These are phyloP conservation scores for Mortierella sp. DNA, from an alignment of 371 early-diverging fungal species.

Conservation along the genomic window DNA sequence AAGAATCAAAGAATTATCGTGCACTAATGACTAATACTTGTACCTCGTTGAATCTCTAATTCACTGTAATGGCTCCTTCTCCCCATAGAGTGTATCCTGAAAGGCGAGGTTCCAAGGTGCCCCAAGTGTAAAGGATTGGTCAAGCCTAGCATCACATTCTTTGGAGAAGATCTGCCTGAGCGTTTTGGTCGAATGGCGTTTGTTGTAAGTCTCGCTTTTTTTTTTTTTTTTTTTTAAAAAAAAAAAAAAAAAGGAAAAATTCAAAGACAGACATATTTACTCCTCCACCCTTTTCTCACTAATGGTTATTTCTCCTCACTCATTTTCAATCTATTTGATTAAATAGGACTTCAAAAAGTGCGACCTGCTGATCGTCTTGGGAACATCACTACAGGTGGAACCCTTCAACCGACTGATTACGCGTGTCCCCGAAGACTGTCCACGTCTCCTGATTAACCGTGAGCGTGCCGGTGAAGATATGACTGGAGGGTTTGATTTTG, in stretches of 20 bases:
- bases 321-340: neutral
- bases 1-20: too few species aligned
- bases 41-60: too few species aligned
- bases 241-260: too few species aligned
- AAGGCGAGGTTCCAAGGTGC: slow-evolving; percentile 77
- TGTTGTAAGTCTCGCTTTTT: slow-evolving; percentile 49
- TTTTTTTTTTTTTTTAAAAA: neutral
- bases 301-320: neutral
- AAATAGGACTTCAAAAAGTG: slow-evolving; percentile 72
- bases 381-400: slow-evolving; percentile 85
- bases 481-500: slow-evolving; percentile 83
- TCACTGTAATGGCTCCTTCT: neutral
- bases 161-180: slow-evolving; percentile 89
- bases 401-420: slow-evolving; percentile 89
- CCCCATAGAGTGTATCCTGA: slow-evolving; percentile 55
- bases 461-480: slow-evolving; percentile 74
- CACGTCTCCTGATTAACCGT: slow-evolving; percentile 89
- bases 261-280: neutral
- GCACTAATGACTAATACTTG: too few species aligned
- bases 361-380: slow-evolving; percentile 92
- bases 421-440: slow-evolving; percentile 67
- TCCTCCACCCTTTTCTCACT: neutral
- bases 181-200: slow-evolving; percentile 71
- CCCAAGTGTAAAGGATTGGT: slow-evolving; percentile 73
- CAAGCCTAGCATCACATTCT: slow-evolving; percentile 96